Percentiles rank a stretch among this genome's conserved stretches.
phyloP scores from a whole-genome alignment of 768 basidiomycete species.

The Russula brevipes region DNA sequence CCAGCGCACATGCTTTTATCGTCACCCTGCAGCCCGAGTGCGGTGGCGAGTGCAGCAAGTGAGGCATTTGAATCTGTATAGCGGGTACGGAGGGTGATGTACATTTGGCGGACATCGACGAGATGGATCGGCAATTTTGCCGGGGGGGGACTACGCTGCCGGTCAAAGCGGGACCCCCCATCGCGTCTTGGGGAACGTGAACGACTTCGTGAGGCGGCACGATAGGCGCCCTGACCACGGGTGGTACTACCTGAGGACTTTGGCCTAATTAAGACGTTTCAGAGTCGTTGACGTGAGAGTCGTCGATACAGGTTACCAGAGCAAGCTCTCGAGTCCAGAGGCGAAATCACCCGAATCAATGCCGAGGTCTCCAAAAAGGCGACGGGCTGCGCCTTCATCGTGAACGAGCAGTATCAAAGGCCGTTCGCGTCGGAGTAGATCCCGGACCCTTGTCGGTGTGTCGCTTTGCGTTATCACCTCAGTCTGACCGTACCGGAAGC shows the following conservation, averaged over 20 bases:
- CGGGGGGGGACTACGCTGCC: constrained; percentile 13
- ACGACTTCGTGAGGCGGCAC: constrained; percentile 9
- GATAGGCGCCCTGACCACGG: background rate
- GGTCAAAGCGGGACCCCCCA: background rate
- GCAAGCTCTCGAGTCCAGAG: constrained; percentile 14
- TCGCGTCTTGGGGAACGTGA: constrained; percentile 22
- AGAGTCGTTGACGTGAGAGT: background rate
- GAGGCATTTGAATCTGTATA: constrained; percentile 6
- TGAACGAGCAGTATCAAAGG: constrained; percentile 19
- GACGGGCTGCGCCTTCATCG: constrained; percentile 4
- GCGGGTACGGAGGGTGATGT: constrained; percentile 17
- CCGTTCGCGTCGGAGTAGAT: constrained; percentile 6
- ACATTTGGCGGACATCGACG: constrained; percentile 21
- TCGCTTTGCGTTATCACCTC: constrained; percentile 11
- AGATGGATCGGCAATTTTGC: background rate
- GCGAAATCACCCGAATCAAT: constrained; percentile 2
- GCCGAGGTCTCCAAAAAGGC: constrained; percentile 7
- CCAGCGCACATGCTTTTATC: constrained; percentile 22
- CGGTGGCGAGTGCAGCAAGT: constrained; percentile 8
- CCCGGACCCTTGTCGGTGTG: constrained; percentile 7
- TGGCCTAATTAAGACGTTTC: constrained; percentile 3
- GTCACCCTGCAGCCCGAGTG: constrained; percentile 13
- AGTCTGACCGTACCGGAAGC: constrained; percentile 10
- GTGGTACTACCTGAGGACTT: background rate
- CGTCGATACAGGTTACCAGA: constrained; percentile 6